Base-by-base conservation (phyloP, 768 basidiomycete genomes). In the Rubroboletus pulcherrimus region DNA sequence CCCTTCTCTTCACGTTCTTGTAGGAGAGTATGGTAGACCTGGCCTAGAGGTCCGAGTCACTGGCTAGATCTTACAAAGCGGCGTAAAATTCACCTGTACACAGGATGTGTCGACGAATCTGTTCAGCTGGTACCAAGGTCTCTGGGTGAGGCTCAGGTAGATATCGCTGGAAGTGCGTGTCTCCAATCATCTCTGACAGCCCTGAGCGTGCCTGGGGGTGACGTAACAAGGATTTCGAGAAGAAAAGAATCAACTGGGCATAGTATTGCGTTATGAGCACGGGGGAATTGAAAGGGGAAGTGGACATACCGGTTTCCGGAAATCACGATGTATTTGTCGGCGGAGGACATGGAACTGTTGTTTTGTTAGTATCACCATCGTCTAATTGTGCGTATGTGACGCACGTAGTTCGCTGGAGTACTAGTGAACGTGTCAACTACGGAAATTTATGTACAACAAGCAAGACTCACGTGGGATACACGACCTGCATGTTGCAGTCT, bases 401-500 rank as follows among this genome's bases (percentile, higher is more conserved):
- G 8, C 68, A 89, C 87, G 72, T 96, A 96, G 79, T 96, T 98
- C 49, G 94, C 90, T 8, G 97, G 95, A 0, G 96, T 96, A 26
- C 90, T 91, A 58, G 45, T 6, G n/a, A 31, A 41, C 56, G 14
- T 57, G 51, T 61, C 60, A 65, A 51, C 49, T 43, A 51, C 6
- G n/a, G 0, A 7, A 37, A 41, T 41, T 12, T 11, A 15, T 26
- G 41, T 45, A 38, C 26, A 29, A 30, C 14, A 55, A 53, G 30
- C 2, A 39, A 9, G 34, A 79, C 88, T 72, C 68, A 91, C 88
- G 94, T 94, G 5, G 94, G 91, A 75, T 98, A 98, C 30, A 96
- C 93, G 62, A 99, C 89, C 75, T 98, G 97, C 92, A 98, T 93
- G 71, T 98, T 99, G 75, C 95, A 97, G 71, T 99, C 97, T 76